phyloP scores from a whole-genome alignment of 108 stramenopile species.

The Schizochytrium sp. region DNA sequence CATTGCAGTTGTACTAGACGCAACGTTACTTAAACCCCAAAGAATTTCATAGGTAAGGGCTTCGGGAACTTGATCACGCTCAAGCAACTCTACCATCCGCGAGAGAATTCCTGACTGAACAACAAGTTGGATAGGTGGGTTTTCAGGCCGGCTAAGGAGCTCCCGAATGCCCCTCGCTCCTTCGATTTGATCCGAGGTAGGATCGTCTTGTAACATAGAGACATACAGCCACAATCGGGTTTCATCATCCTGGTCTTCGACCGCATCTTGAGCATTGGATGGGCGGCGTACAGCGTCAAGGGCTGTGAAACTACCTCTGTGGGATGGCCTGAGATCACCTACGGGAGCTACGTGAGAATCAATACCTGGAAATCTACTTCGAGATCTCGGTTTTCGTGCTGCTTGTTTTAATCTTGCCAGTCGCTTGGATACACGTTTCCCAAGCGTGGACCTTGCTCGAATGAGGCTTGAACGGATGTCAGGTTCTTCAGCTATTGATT shows the following conservation, averaged over 20 bases:
- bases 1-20: not conserved
- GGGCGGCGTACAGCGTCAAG: not conserved
- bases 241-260: not conserved
- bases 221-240: not conserved
- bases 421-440: not conserved
- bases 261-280: not conserved
- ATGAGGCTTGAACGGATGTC: not conserved
- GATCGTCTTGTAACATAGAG: not conserved
- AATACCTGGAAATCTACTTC: not conserved
- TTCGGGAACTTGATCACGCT: not conserved
- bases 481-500: too few relatives aligned
- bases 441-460: slow-evolving; percentile 1
- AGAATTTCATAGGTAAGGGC: slow-evolving; percentile 6
- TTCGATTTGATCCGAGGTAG: not conserved
- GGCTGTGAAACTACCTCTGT: not conserved
- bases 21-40: slow-evolving; percentile 5
- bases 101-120: not conserved
- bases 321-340: not conserved
- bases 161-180: not conserved
- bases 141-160: not conserved
- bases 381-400: not conserved
- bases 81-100: not conserved
- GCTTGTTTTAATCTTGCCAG: not conserved
- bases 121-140: not conserved
- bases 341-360: slow-evolving; percentile 23